These are phyloP conservation scores for Dillenia turbinata DNA, from an alignment of 164 flowering plant genomes.

Conservation along the genomic window DNA sequence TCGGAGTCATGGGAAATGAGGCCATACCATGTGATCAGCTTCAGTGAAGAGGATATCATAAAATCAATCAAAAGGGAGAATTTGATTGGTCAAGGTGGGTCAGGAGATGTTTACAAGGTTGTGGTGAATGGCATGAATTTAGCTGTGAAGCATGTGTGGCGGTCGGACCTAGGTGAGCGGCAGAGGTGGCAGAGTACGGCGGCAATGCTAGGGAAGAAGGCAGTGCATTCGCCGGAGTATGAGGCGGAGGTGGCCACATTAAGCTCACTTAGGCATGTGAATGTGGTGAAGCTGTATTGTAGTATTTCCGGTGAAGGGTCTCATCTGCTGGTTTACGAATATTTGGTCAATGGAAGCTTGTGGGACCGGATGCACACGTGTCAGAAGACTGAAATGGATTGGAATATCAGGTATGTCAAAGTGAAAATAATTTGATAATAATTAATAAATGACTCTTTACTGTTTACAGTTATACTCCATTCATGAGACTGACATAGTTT, in stretches of 20 bases:
- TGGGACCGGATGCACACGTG: slow-evolving; percentile 65
- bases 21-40: slow-evolving; percentile 56
- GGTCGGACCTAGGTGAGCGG: slow-evolving; percentile 11
- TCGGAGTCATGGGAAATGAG: slow-evolving; percentile 72
- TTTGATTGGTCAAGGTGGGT: slow-evolving; percentile 49
- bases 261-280: slow-evolving; percentile 68
- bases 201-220: slow-evolving; percentile 28
- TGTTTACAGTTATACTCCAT: no score
- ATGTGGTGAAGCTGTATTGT: slow-evolving; percentile 74
- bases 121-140: slow-evolving; percentile 30
- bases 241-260: slow-evolving; percentile 71
- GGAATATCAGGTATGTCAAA: slow-evolving; percentile 23
- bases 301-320: slow-evolving; percentile 74
- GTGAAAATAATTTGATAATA: no score
- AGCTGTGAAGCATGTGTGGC: slow-evolving; percentile 80
- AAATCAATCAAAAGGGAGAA: slow-evolving; percentile 49
- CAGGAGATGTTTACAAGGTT: slow-evolving; percentile 45
- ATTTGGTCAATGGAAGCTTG: slow-evolving; percentile 65
- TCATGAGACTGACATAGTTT: no score
- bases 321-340: slow-evolving; percentile 67
- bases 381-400: slow-evolving; percentile 38
- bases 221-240: slow-evolving; percentile 32
- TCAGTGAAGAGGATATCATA: slow-evolving; percentile 69
- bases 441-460: no score
- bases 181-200: slow-evolving; percentile 21